Conservation (phyloP, 805 yeast species). For the Nakazawaea siamensis region DNA sequence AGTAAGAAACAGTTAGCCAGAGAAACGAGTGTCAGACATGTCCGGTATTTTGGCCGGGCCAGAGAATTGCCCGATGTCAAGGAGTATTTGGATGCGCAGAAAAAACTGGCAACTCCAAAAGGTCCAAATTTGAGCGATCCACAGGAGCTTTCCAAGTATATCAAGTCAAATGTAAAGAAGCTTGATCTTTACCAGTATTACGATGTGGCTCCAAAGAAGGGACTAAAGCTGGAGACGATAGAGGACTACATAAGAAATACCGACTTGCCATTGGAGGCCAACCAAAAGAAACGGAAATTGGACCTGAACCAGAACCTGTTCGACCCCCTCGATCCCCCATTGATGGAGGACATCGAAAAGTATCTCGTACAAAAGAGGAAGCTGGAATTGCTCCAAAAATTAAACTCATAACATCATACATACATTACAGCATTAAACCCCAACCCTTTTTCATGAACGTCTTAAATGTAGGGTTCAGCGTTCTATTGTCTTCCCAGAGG, state of each 20-base stretch:
- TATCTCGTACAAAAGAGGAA: conserved; percentile 39
- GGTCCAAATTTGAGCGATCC: background rate
- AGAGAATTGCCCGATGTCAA: conserved; percentile 69
- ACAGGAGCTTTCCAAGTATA: conserved; percentile 1
- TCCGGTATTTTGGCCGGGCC: conserved; percentile 79
- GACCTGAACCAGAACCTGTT: conserved; percentile 4
- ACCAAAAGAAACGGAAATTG: background rate
- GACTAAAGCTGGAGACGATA: background rate
- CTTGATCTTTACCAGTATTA: conserved; percentile 27
- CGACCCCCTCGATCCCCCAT: conserved; percentile 23
- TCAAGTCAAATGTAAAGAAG: conserved; percentile 14
- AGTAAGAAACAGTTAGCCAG: conserved; percentile 12
- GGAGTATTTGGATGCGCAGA: conserved; percentile 32
- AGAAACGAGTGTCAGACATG: conserved; percentile 36
- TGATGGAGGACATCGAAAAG: conserved; percentile 30
- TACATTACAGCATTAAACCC: background rate
- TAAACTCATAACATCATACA: conserved; percentile 8
- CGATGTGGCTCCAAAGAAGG: too few species aligned
- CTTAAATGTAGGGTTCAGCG: conserved; percentile 22
- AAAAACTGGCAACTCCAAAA: conserved; percentile 8
- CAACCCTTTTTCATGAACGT: conserved; percentile 20
- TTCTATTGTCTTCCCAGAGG: conserved; percentile 69
- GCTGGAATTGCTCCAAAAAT: conserved; percentile 32
- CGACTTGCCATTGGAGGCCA: too few species aligned
- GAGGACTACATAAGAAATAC: too few species aligned